Conservation (phyloP, 768 basidiomycete species). For the Postia placenta region DNA sequence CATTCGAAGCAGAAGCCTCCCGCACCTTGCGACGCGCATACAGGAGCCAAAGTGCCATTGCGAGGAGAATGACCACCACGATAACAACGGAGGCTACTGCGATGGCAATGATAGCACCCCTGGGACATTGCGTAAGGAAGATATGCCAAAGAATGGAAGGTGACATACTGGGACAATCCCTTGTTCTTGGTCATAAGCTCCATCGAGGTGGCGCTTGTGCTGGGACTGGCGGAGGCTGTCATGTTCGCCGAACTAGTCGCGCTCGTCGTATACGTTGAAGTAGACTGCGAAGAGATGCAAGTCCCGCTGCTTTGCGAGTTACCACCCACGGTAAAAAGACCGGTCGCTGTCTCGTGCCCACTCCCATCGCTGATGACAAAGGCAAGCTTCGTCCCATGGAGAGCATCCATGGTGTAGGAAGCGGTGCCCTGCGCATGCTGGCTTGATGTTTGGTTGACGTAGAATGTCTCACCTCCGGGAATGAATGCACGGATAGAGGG, state of each 20-base stretch:
- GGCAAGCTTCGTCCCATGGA: constrained; percentile 31
- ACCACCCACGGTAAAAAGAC: constrained; percentile 35
- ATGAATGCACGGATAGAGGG: constrained; percentile 33
- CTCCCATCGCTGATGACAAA: constrained; percentile 39
- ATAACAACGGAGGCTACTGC: constrained; percentile 32
- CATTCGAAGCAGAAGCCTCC: neutral
- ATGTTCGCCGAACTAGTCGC: constrained; percentile 25
- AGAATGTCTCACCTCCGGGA: constrained; percentile 21
- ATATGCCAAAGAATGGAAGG: neutral
- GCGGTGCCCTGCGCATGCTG: constrained; percentile 30
- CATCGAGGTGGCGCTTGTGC: constrained; percentile 11
- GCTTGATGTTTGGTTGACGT: constrained; percentile 15
- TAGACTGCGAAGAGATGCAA: constrained; percentile 16
- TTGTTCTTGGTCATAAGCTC: neutral
- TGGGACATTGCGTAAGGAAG: constrained; percentile 15
- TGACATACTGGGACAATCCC: neutral
- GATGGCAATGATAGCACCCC: constrained; percentile 40
- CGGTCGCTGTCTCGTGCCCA: constrained; percentile 34
- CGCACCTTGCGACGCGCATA: constrained; percentile 26
- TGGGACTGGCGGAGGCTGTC: constrained; percentile 7
- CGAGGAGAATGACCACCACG: constrained; percentile 33
- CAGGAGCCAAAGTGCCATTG: constrained; percentile 37
- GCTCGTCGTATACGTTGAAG: neutral
- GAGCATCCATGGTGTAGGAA: constrained; percentile 36
- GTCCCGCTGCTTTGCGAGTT: constrained; percentile 16